phyloP scores from a whole-genome alignment of 441 rosid genomes.

The Erodium trifolium region DNA sequence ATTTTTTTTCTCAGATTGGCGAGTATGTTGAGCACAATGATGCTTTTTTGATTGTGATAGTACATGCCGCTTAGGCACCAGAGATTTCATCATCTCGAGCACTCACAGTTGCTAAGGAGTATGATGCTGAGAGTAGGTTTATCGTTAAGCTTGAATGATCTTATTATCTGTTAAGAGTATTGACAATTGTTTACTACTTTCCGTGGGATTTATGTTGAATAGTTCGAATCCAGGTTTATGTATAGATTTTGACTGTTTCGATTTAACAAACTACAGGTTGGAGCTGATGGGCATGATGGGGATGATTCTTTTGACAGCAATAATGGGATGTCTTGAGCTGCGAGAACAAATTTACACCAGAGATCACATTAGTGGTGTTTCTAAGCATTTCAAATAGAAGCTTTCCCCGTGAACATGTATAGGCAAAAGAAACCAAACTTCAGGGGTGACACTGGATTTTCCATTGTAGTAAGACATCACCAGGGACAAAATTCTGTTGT shows the following conservation, averaged over 20 bases:
- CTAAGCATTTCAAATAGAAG: slow-evolving; percentile 9
- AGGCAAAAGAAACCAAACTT: slow-evolving; percentile 14
- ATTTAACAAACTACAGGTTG: neutral
- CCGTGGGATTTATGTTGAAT: too few relatives aligned
- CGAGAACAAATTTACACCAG: slow-evolving; percentile 15
- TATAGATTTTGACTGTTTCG: neutral
- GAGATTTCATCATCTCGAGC: slow-evolving; percentile 85
- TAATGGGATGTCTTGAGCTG: slow-evolving; percentile 10
- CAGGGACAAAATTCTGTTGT: slow-evolving; percentile 11
- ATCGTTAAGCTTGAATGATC: neutral
- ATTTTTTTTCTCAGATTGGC: slow-evolving; percentile 39
- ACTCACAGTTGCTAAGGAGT: slow-evolving; percentile 78
- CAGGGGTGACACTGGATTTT: slow-evolving; percentile 11
- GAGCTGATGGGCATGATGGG: neutral
- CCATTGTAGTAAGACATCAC: slow-evolving; percentile 4
- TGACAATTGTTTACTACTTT: neutral
- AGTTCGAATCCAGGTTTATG: neutral
- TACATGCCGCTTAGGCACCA: slow-evolving; percentile 79
- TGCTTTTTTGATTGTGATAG: slow-evolving; percentile 71
- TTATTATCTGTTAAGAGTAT: neutral
- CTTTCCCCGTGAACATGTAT: neutral
- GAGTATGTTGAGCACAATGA: slow-evolving; percentile 73
- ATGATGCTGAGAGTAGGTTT: slow-evolving; percentile 63
- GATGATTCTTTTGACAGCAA: neutral
- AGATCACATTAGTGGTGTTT: slow-evolving; percentile 10